Percentiles rank a stretch among this genome's conserved stretches.
Evolutionary conservation across 805 yeast genomes (phyloP).

Genomic region (Zygoascus flipseniorum): DNA sequence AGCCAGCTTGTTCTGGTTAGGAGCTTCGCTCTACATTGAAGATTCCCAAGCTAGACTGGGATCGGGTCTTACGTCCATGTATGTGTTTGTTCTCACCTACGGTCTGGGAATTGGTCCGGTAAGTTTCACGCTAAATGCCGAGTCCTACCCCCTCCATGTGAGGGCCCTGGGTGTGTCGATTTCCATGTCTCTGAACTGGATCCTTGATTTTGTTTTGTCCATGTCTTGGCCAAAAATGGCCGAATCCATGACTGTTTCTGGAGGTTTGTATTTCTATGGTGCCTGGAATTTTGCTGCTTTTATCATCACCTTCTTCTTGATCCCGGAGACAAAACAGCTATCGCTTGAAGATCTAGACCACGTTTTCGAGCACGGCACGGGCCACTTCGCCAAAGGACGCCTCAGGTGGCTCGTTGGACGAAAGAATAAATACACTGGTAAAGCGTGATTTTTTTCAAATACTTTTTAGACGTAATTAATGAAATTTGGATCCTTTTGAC

Average conservation of each 20-base stretch:
- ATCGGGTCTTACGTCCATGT: conserved; percentile 4
- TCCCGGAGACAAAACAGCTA: conserved; percentile 65
- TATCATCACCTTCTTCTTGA: conserved; percentile 32
- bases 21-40: not conserved
- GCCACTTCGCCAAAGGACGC: not conserved
- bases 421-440: not conserved
- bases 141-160: conserved; percentile 3
- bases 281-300: conserved; percentile 18
- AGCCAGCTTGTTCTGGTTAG: conserved; percentile 31
- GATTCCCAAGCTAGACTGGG: conserved; percentile 9
- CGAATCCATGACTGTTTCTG: not conserved
- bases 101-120: conserved; percentile 6
- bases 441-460: not conserved
- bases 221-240: conserved; percentile 6
- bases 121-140: conserved; percentile 4
- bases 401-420: not conserved
- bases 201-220: conserved; percentile 2
- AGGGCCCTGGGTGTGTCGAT: conserved; percentile 4
- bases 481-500: not conserved
- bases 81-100: conserved; percentile 2
- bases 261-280: conserved; percentile 2
- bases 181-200: conserved; percentile 2
- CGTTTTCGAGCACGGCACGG: not conserved
- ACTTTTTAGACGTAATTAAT: not conserved
- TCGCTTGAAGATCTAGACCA: conserved; percentile 65